Evolutionary conservation across 345 rosid genomes (phyloP).

Genomic region (Schrenkiella parvula): DNA sequence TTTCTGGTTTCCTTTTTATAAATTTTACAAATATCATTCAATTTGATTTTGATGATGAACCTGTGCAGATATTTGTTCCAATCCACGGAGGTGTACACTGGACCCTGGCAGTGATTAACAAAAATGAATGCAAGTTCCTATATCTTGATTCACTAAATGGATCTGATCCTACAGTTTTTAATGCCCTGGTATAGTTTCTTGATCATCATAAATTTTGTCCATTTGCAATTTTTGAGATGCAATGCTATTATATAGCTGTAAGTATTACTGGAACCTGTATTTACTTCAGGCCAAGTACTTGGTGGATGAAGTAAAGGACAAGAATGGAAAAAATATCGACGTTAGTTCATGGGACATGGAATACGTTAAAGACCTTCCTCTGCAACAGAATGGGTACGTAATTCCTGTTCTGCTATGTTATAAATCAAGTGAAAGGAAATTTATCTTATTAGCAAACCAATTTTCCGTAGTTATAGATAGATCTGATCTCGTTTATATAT

Average conservation of each 20-base stretch:
- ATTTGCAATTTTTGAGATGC: conserved; percentile 1
- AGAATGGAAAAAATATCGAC: conserved; percentile 55
- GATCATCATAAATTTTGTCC: neutral
- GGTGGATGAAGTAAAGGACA: conserved; percentile 84
- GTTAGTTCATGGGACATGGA: conserved; percentile 63
- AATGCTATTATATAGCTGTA: neutral
- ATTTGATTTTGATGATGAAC: neutral
- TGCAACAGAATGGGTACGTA: conserved; percentile 68
- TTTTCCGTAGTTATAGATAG: neutral
- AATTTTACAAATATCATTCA: neutral
- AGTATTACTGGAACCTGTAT: neutral
- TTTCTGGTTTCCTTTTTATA: neutral
- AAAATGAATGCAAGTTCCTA: conserved; percentile 65
- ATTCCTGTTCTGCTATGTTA: neutral
- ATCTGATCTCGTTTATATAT: neutral
- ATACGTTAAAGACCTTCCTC: conserved; percentile 69
- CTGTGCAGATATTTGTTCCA: conserved; percentile 85
- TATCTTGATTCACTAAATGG: conserved; percentile 90
- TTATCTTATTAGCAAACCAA: neutral
- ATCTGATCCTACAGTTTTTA: conserved; percentile 39
- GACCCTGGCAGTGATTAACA: conserved; percentile 89
- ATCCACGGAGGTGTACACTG: conserved; percentile 72
- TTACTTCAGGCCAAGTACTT: conserved; percentile 63
- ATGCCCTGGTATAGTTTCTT: conserved; percentile 49
- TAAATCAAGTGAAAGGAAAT: neutral